Evolutionary conservation across 169 alveolate genomes (phyloP).

Genomic region (Eimeria sp.): DNA sequence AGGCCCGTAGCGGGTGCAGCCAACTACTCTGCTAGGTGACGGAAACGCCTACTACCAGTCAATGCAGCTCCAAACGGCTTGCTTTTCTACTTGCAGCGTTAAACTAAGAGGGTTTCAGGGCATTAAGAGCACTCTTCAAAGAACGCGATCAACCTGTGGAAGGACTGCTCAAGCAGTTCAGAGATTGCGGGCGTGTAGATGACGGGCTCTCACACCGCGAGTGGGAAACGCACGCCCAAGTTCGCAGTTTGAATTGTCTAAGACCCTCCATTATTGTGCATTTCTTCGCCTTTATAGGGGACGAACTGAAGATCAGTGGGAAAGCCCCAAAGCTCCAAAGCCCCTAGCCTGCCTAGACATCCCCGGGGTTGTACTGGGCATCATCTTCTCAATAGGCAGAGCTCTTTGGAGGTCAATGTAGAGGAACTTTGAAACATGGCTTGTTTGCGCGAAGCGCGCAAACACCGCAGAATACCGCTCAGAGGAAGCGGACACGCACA

Average conservation of each 20-base stretch:
- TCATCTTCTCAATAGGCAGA: not conserved
- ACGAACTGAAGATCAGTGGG: not conserved
- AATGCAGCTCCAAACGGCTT: not conserved
- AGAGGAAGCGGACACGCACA: not conserved
- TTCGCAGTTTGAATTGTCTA: not conserved
- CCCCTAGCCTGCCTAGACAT: not conserved
- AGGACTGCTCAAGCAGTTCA: not conserved
- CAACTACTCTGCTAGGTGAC: not conserved
- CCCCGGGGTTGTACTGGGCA: not conserved
- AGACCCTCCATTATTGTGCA: not conserved
- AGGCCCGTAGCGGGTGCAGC: not conserved
- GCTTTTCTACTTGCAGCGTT: not conserved
- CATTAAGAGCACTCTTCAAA: not conserved
- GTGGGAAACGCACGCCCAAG: not conserved
- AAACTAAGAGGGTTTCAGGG: not conserved
- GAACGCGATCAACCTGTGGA: not conserved
- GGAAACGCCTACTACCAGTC: not conserved
- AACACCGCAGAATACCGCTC: not conserved
- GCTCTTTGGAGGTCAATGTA: not conserved
- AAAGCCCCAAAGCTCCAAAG: constrained; percentile 38
- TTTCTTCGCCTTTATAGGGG: not conserved
- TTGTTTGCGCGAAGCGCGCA: not conserved
- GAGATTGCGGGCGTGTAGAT: not conserved
- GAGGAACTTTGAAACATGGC: not conserved
- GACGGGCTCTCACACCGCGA: not conserved